Base-by-base conservation (phyloP, 2,329 filamentous ascomycete genomes). In the Mariannaea elegans region DNA sequence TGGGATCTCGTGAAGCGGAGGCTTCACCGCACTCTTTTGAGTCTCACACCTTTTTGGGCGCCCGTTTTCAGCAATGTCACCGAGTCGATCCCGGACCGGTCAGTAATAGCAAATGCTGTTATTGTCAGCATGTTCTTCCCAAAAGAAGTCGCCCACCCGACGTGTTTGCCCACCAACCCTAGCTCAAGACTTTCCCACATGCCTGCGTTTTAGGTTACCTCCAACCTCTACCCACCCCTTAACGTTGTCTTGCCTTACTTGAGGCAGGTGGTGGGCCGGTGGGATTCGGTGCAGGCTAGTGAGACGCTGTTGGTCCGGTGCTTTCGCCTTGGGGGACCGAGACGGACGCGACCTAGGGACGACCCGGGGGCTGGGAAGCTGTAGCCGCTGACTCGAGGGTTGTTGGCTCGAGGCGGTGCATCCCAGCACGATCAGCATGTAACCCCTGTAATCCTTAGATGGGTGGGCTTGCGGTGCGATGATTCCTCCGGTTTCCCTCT, bases 281-380 rank as follows among this genome's bases (percentile, higher is more conserved):
- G 41, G 46, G 51, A 45, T 18, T 45, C 31, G 46, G 55, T 57
- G 59, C 60, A 48, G 41, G 49, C 27, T 60, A 49, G 61, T 47
- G 56, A 52, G 52, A 52, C 63, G 59, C 57, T 66, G 67, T 69
- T 69, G 67, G 67, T 63, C 66, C 65, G 44, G 51, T 42, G n/a
- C 27, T 51, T 44, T 59, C 14, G 42, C 41, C 36, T 56, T 61
- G 65, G 63, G 54, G 41, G 13, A 57, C 36, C 55, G 41, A 52
- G 32, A 54, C 52, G 53, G 56, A 59, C 63, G 39, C 59, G 54
- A 61, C 50, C 67, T 56, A 68, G 65, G 67, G 62, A 61, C 64
- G 62, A 60, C 54, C 62, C 67, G 51, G 67, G 65, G 67, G 63
- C 49, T 68, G 55, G 63, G 59, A 65, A 61, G 56, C 56, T 66